A percentile compares a stretch with the other conserved stretches of the same genome.
Evolutionary conservation across 805 yeast genomes (phyloP).

Genomic region (Teunomyces pallodes): DNA sequence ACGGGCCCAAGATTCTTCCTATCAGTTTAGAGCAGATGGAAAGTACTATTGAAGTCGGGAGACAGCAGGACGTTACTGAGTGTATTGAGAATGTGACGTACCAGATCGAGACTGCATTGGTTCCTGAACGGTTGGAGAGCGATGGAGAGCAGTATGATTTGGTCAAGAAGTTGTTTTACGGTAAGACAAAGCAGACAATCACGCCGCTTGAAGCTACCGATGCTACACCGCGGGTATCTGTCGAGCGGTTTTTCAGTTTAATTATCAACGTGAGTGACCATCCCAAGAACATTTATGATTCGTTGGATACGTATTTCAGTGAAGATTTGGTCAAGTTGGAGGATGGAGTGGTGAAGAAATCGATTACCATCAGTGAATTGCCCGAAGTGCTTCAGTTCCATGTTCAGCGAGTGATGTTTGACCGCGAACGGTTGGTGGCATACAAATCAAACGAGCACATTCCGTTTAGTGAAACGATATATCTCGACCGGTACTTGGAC

Average conservation of each 20-base stretch:
- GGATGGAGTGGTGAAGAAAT: constrained; percentile 71
- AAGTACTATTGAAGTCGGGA: constrained; percentile 72
- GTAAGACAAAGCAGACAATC: constrained; percentile 77
- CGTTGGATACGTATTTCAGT: constrained; percentile 79
- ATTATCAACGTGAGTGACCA: constrained; percentile 85
- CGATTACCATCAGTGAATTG: constrained; percentile 64
- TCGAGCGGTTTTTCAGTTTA: constrained; percentile 77
- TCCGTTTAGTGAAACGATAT: constrained; percentile 73
- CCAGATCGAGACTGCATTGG: constrained; percentile 85
- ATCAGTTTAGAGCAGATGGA: constrained; percentile 66
- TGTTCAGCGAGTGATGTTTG: constrained; percentile 90
- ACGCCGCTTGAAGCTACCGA: constrained; percentile 49
- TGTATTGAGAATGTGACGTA: constrained; percentile 91
- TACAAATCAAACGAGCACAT: constrained; percentile 81
- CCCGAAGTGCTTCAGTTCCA: constrained; percentile 89
- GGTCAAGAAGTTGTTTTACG: constrained; percentile 78
- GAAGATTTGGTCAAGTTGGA: constrained; percentile 69
- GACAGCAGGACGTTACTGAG: constrained; percentile 97
- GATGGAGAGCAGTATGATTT: constrained; percentile 84
- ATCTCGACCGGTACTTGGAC: constrained; percentile 84
- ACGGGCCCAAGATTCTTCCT: constrained; percentile 20
- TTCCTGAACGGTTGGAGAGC: constrained; percentile 58
- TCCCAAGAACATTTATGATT: constrained; percentile 86
- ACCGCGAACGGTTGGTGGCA: constrained; percentile 66
- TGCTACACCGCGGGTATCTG: constrained; percentile 27